Base-by-base conservation (phyloP, 768 basidiomycete species). In the Hericium coralloides region DNA sequence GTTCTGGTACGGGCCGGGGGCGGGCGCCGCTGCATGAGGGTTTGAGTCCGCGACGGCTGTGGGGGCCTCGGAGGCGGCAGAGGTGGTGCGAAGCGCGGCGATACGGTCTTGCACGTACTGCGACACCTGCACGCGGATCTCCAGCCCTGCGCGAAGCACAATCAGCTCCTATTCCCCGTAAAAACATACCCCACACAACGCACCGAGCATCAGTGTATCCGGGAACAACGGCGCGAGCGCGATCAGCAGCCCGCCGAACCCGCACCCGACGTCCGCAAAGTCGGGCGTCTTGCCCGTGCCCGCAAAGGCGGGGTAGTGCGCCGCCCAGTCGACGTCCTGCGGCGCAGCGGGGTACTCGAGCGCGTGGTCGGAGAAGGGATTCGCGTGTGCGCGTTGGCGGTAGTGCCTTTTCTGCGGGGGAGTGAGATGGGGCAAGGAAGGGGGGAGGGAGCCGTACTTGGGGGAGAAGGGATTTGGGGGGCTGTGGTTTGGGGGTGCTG, bases 261-360 rank as follows among this genome's bases (percentile, higher is more conserved):
- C 97, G 69, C 97, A 99, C 0, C 97, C 97, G 38, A 99, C 84
- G 70, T 99, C 97, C 3, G 92, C 97, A 66, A 94, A 97, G 71
- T 95, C 92, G 48, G 97, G 95, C 10, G 74, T 72, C 66, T 88
- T 88, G 43, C 76, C 76, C 37, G 77, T 68, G 22, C 66, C 70
- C 31, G 74, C 69, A 67, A 83, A 88, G 26, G 82, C 77, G 0
- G 95, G 95, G 72, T 85, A 98, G 70, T 94, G 92, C 20, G 71
- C 69, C 12, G 75, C 69, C 95, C 95, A 97, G 71, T 95, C 85
- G 69, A 95, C 83, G 52, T 73, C 71, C 37, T 76, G 68, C 4
- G 95, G 95, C 6, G 84, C 84, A 14, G 79, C 56, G 2, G 95
- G 95, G 66, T 98, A 98, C 59, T 85, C 84, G 53, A 99, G 81